phyloP scores from a whole-genome alignment of 108 stramenopile species.

The Conticribra guillardii region DNA sequence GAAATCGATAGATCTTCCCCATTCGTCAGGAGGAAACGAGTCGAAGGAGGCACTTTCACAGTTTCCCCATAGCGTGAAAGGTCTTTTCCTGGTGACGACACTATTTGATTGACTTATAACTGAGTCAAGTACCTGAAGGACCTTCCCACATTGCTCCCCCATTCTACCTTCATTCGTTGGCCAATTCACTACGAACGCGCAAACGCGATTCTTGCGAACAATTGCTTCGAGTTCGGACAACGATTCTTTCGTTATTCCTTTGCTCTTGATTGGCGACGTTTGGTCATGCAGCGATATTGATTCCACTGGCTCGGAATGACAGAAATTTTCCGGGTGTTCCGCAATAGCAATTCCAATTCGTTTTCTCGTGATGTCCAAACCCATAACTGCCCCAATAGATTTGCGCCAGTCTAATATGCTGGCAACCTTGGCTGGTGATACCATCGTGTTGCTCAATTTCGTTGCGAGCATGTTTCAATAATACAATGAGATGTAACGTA shows the following conservation, averaged over 20 bases:
- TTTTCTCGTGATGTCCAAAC: slow-evolving; percentile 33
- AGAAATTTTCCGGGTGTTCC: slow-evolving; percentile 35
- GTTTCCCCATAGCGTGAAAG: slow-evolving; percentile 45
- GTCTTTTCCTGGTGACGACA: slow-evolving; percentile 38
- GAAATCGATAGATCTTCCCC: slow-evolving; percentile 45
- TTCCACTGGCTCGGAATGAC: slow-evolving; percentile 17
- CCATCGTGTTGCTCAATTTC: slow-evolving; percentile 38
- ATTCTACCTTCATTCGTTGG: slow-evolving; percentile 44
- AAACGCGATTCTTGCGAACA: slow-evolving; percentile 37
- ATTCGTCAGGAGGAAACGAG: slow-evolving; percentile 33
- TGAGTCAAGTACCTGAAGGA: slow-evolving; percentile 41
- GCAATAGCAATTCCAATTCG: slow-evolving; percentile 47
- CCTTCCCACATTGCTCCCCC: slow-evolving; percentile 51
- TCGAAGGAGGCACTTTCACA: slow-evolving; percentile 6
- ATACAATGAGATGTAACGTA: no score
- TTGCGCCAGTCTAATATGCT: slow-evolving; percentile 43
- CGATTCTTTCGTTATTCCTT: slow-evolving; percentile 17
- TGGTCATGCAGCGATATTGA: slow-evolving; percentile 19
- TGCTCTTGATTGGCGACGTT: slow-evolving; percentile 10
- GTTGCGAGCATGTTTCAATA: slow-evolving; percentile 49
- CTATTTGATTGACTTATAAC: slow-evolving; percentile 42
- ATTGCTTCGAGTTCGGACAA: slow-evolving; percentile 38
- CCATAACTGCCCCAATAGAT: slow-evolving; percentile 43
- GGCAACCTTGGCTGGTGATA: slow-evolving; percentile 46
- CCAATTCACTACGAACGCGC: slow-evolving; percentile 52